Conservation (phyloP, 1,284 basidiomycete genomes). For the Cutaneotrichosporon cyanovorans region DNA sequence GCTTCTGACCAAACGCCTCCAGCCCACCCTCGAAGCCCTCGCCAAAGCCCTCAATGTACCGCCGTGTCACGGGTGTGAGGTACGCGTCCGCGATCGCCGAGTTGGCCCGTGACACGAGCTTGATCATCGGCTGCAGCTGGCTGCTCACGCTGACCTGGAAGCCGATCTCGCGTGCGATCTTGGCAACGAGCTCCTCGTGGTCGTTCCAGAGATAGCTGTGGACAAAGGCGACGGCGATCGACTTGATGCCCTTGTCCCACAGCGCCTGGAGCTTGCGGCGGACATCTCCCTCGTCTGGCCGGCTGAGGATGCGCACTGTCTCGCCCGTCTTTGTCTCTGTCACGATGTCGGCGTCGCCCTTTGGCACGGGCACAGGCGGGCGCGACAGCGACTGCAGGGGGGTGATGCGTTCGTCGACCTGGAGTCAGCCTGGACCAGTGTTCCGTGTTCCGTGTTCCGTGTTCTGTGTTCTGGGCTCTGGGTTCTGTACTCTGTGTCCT, state of each 20-base stretch:
- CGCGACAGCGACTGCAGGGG: conserved; percentile 49
- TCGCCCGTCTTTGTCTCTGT: conserved; percentile 56
- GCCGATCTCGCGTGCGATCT: conserved; percentile 30
- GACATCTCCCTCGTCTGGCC: conserved; percentile 44
- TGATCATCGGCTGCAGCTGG: conserved; percentile 39
- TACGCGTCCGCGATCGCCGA: conserved; percentile 51
- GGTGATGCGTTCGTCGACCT: conserved; percentile 79
- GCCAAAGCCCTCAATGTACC: conserved; percentile 47
- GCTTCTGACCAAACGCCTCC: conserved; percentile 32
- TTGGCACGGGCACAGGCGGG: conserved; percentile 15
- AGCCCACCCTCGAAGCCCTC: conserved; percentile 43
- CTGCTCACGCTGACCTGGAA: conserved; percentile 34
- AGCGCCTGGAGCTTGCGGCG: conserved; percentile 25
- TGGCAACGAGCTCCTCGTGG: conserved; percentile 32
- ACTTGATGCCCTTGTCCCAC: conserved; percentile 27
- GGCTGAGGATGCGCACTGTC: conserved; percentile 73
- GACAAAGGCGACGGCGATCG: conserved; percentile 31
- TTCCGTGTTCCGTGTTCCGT: too few species aligned
- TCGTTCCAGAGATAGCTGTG: conserved; percentile 34
- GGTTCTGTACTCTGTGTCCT: too few species aligned
- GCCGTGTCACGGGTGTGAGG: conserved; percentile 48
- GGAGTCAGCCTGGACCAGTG: too few species aligned
- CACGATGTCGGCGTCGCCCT: conserved; percentile 17
- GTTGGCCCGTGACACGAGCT: conserved; percentile 48
- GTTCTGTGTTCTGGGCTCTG: too few species aligned